Base-by-base conservation (phyloP, 306 rosid species). In the Pyrus pyrifolia region DNA sequence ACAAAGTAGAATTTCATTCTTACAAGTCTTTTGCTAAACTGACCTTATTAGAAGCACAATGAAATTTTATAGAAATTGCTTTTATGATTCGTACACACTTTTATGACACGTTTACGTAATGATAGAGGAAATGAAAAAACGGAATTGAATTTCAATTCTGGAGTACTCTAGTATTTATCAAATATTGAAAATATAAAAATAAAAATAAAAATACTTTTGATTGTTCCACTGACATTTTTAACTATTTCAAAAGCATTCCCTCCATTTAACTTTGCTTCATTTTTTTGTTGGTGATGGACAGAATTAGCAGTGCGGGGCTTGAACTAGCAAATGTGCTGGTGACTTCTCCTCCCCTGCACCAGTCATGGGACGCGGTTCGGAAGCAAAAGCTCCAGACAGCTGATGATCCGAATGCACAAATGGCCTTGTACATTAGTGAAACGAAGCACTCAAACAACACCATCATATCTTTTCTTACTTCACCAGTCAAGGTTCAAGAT, bases 251-350 rank as follows among this genome's bases (percentile, higher is more conserved):
- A 1, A 15, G 53, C 2, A 49, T 14, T 14, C 2, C 53, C 53
- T 49, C 8, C 21, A 15, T 49, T 49, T 35, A 35, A 35, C 40
- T 35, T 35, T 8, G 21, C 9, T 58, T 45, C 22, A 46, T 38
- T 73, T 62, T 62, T 61, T 73, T 27, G 62, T 18, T 77, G 68
- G 53, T 53, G 58, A 13, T 73, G 84, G 84, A 38, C 81, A 92
- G 96, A 55, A 88, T 87, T 65, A 85, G 88, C 87, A 55, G 79
- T 62, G 53, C 53, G 15, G 98, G 98, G 31, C 42, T 70, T 2
- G 87, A 80, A 63, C 49, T 57, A 22, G 95, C 84, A 4, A 65
- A 64, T 46, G 72, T 83, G 22, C 58, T 80, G 14, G 79, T 83
- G 30, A 70, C 70, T 57, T 82, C 93, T 75, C 80, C 33, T 64